Conservation (phyloP, 1,284 basidiomycete genomes). For the Austroboletus novae-zelandiae region DNA sequence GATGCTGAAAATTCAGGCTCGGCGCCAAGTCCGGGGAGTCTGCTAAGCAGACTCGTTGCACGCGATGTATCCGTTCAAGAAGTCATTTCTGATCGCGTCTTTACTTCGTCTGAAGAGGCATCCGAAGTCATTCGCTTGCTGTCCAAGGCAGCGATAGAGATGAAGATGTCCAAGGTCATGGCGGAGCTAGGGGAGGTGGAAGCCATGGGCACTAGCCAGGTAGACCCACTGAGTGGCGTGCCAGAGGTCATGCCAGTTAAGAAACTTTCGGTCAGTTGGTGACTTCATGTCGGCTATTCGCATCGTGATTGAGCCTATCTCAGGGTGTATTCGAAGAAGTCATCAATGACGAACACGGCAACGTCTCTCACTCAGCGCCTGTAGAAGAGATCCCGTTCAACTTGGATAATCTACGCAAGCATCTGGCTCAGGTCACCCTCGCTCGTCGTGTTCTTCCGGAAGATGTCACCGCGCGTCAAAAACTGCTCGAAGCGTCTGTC, state of each 20-base stretch:
- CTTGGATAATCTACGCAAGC: conserved; percentile 63
- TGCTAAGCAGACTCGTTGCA: conserved; percentile 50
- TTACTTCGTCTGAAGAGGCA: conserved; percentile 54
- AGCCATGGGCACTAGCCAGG: conserved; percentile 38
- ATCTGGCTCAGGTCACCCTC: conserved; percentile 61
- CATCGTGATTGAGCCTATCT: neutral
- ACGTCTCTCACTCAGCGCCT: conserved; percentile 13
- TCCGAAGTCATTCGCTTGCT: conserved; percentile 53
- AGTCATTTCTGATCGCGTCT: conserved; percentile 57
- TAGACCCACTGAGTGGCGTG: conserved; percentile 49
- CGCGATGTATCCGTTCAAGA: conserved; percentile 50
- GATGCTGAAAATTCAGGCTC: conserved; percentile 21
- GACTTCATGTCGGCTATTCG: neutral
- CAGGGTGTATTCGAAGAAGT: conserved; percentile 19
- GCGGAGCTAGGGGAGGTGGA: conserved; percentile 56
- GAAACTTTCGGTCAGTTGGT: conserved; percentile 25
- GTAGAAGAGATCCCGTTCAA: conserved; percentile 65
- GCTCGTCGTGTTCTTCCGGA: conserved; percentile 64
- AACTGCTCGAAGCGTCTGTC: conserved; percentile 80
- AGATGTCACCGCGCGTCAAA: conserved; percentile 74
- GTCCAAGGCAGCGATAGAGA: conserved; percentile 57
- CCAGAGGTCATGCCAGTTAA: conserved; percentile 59
- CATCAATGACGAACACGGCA: conserved; percentile 25
- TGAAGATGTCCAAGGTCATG: conserved; percentile 50
- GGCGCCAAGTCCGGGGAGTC: conserved; percentile 17